Conservation (phyloP, 1,284 basidiomycete genomes). For the Moniliophthora roreri region DNA sequence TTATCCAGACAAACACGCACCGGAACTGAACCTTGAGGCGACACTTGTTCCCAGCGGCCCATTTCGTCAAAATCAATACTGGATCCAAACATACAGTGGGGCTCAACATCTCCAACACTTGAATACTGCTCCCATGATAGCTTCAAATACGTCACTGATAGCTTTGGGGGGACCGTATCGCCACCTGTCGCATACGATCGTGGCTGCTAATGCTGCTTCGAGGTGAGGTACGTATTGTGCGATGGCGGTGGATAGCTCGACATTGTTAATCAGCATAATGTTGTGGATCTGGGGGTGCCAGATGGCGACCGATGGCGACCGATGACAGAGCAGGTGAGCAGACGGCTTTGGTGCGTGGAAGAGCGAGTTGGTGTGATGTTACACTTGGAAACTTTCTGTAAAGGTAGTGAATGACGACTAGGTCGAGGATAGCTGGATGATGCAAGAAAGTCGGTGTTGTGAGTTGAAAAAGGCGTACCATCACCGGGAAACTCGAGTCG, state of each 20-base stretch:
- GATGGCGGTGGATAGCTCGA: conserved; percentile 68
- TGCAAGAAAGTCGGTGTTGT: conserved; percentile 2
- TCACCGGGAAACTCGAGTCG: conserved; percentile 85
- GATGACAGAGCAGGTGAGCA: conserved; percentile 72
- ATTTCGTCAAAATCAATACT: conserved; percentile 63
- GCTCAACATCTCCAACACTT: conserved; percentile 53
- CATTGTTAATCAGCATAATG: conserved; percentile 65
- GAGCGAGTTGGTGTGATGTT: conserved; percentile 73
- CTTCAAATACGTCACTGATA: conserved; percentile 77
- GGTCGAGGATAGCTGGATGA: conserved; percentile 70
- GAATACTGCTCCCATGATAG: conserved; percentile 80
- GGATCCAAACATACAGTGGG: conserved; percentile 66
- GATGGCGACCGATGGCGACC: conserved; percentile 60
- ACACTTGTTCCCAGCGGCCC: conserved; percentile 60
- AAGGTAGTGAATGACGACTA: conserved; percentile 72
- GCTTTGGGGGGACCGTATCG: conserved; percentile 82
- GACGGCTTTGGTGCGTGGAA: conserved; percentile 70
- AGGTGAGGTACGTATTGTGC: conserved; percentile 59
- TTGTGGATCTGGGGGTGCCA: conserved; percentile 76
- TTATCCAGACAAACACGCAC: conserved; percentile 24
- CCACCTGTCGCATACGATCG: conserved; percentile 72
- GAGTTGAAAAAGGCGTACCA: conserved; percentile 54
- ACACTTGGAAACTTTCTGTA: conserved; percentile 67
- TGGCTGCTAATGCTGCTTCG: conserved; percentile 48
- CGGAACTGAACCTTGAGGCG: conserved; percentile 27